Evolutionary conservation across 2,329 filamentous ascomycete species (phyloP), one percentile per base, ranked within the genome.

Genomic region (Colletotrichum costaricense): DNA sequence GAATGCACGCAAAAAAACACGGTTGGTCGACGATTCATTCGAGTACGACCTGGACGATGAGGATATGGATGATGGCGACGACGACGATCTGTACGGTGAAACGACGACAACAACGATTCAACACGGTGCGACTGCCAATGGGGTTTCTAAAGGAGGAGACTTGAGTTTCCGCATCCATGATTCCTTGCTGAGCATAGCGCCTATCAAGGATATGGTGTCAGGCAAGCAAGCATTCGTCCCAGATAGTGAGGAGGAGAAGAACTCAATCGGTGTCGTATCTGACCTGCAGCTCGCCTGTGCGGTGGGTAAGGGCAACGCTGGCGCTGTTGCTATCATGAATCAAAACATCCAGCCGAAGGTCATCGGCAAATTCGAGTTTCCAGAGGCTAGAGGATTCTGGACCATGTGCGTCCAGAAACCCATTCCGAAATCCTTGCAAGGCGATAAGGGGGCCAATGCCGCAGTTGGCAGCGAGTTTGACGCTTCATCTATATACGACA

Each of bases 81-180:
- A 92, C 1, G 90, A 93, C 72, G 89, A 92, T 78, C 79, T 85
- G 1, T 90, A 90, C 68, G 88, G 87, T 74, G 86, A 88, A 76
- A 86, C 72, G 7, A 63, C 70, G 78, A 84, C 78, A 65, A 79
- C 80, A 7, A 28, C 38, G 62, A 75, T 77, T 14, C 82, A 81
- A 65, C 78, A 78, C 24, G 72, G 78, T 26, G 81, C 83, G n/a
- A 80, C 80, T 49, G 78, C 81, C 0, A 81, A 83, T 8, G 77
- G 83, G 22, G 86, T 80, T 62, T 80, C 82, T 24, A 90, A 90
- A 76, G 84, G 88, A 12, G 91, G 91, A 5, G 91, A 93, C 63
- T 90, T 96, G 76, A 86, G 84, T 4, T 97, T 98, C 81, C 89
- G 91, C 59, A 82, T 95, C 56, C 92, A 97, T 78, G 96, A 98